phyloP scores from a whole-genome alignment of 768 basidiomycete genomes.

The Macrolepiota fuliginosa region DNA sequence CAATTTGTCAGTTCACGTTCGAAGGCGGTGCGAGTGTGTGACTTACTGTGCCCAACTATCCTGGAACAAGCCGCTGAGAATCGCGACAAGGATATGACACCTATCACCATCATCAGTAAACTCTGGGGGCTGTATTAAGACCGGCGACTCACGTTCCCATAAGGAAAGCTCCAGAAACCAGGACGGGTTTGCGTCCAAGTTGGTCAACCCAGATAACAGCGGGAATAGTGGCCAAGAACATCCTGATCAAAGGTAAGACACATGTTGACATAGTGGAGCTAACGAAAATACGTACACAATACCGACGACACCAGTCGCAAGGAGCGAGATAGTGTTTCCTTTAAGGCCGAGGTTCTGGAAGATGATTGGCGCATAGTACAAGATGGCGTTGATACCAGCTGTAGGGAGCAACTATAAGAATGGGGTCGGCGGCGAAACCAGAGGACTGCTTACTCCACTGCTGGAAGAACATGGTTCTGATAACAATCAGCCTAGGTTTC shows the following conservation, averaged over 20 bases:
- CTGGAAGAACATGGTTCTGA: constrained; percentile 74
- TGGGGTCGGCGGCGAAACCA: background rate
- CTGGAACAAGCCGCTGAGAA: constrained; percentile 58
- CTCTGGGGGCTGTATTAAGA: background rate
- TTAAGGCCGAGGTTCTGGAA: constrained; percentile 59
- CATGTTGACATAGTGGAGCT: background rate
- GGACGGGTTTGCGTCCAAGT: constrained; percentile 69
- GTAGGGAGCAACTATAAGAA: background rate
- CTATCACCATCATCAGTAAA: constrained; percentile 24
- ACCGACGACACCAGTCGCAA: constrained; percentile 70
- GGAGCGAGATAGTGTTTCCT: constrained; percentile 54
- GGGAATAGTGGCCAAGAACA: constrained; percentile 77
- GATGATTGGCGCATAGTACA: constrained; percentile 76
- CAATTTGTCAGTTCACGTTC: constrained; percentile 5
- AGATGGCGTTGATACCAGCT: constrained; percentile 67
- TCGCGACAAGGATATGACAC: constrained; percentile 69
- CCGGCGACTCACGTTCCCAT: constrained; percentile 53
- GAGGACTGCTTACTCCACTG: constrained; percentile 57
- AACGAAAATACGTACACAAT: constrained; percentile 51
- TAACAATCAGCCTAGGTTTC: constrained; percentile 1
- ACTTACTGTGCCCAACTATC: constrained; percentile 51
- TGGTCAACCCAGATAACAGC: constrained; percentile 83
- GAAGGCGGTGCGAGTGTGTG: background rate
- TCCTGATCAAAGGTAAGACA: constrained; percentile 32
- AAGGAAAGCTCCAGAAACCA: constrained; percentile 70